phyloP scores from a whole-genome alignment of 1,284 basidiomycete genomes.

The Omphalotus olearius region DNA sequence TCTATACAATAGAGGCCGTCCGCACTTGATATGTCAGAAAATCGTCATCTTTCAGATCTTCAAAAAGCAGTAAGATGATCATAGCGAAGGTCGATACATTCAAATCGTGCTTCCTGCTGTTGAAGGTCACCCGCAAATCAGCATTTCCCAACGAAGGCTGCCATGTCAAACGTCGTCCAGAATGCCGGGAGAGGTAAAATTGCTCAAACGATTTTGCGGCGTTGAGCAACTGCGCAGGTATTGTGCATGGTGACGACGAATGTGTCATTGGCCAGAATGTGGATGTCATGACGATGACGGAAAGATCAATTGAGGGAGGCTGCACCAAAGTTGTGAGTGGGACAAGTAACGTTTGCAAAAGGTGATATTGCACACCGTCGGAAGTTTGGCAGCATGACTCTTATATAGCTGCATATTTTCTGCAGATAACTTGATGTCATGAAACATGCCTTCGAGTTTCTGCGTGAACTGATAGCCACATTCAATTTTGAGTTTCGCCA shows the following conservation, averaged over 20 bases:
- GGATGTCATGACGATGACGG: slow-evolving; percentile 88
- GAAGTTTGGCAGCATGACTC: slow-evolving; percentile 46
- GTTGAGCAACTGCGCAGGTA: slow-evolving; percentile 63
- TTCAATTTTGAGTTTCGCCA: slow-evolving; percentile 96
- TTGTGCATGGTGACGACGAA: slow-evolving; percentile 55
- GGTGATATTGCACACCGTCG: slow-evolving; percentile 38
- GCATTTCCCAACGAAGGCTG: slow-evolving; percentile 91
- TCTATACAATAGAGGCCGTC: slow-evolving; percentile 10
- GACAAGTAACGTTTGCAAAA: slow-evolving; percentile 7
- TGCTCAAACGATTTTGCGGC: slow-evolving; percentile 79
- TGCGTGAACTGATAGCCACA: slow-evolving; percentile 97
- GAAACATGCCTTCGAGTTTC: slow-evolving; percentile 98
- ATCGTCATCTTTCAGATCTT: slow-evolving; percentile 65
- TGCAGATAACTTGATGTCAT: slow-evolving; percentile 89
- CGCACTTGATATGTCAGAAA: slow-evolving; percentile 70
- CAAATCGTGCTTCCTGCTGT: slow-evolving; percentile 78
- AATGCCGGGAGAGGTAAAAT: slow-evolving; percentile 89
- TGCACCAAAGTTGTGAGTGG: slow-evolving; percentile 26
- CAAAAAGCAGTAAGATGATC: slow-evolving; percentile 88
- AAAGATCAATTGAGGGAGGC: slow-evolving; percentile 74
- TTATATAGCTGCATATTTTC: slow-evolving; percentile 83
- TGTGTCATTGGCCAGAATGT: slow-evolving; percentile 89
- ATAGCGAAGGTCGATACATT: slow-evolving; percentile 92
- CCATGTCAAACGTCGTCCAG: slow-evolving; percentile 90
- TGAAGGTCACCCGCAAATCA: slow-evolving; percentile 86